Percentiles rank a stretch among this genome's conserved stretches.
These are phyloP conservation scores for Penicillium sp. DNA, from an alignment of 2,329 filamentous ascomycete species.

Conservation along the genomic window DNA sequence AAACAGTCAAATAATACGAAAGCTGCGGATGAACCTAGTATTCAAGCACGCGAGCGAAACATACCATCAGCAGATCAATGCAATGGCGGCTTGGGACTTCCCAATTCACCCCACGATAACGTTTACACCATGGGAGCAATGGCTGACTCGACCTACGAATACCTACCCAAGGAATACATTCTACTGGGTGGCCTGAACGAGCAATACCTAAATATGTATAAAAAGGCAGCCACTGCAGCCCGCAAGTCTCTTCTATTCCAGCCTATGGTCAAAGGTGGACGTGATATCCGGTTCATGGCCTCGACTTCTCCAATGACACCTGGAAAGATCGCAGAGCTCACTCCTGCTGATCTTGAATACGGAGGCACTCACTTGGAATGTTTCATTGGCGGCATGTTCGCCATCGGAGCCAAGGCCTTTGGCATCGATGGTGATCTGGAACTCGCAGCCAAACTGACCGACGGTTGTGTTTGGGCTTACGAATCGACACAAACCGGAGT, in stretches of 20 bases:
- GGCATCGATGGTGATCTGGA: slow-evolving; percentile 53
- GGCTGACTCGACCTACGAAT: slow-evolving; percentile 52
- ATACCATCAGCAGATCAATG: slow-evolving; percentile 30
- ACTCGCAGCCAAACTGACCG: slow-evolving; percentile 56
- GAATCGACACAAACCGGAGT: slow-evolving; percentile 55
- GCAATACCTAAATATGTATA: slow-evolving; percentile 47
- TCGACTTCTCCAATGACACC: slow-evolving; percentile 27
- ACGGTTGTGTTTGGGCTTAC: slow-evolving; percentile 64
- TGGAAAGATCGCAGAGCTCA: slow-evolving; percentile 15
- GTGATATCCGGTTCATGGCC: slow-evolving; percentile 44
- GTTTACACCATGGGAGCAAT: slow-evolving; percentile 45
- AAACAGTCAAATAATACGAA: slow-evolving; percentile 26
- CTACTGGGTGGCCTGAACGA: slow-evolving; percentile 45
- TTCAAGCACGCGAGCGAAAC: slow-evolving; percentile 9
- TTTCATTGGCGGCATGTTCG: slow-evolving; percentile 63
- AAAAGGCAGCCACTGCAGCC: slow-evolving; percentile 39
- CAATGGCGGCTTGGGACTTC: slow-evolving; percentile 39
- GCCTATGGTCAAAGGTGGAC: slow-evolving; percentile 45
- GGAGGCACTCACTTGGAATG: slow-evolving; percentile 59
- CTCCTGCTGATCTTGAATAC: slow-evolving; percentile 40
- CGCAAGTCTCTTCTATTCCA: slow-evolving; percentile 45
- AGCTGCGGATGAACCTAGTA: background rate
- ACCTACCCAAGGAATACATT: slow-evolving; percentile 51
- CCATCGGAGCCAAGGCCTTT: slow-evolving; percentile 58
- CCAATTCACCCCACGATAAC: slow-evolving; percentile 32